A percentile compares a stretch with the other conserved stretches of the same genome.
These are phyloP conservation scores for Podospora anserina DNA, from an alignment of 495 filamentous ascomycete genomes.

Conservation along the genomic window DNA sequence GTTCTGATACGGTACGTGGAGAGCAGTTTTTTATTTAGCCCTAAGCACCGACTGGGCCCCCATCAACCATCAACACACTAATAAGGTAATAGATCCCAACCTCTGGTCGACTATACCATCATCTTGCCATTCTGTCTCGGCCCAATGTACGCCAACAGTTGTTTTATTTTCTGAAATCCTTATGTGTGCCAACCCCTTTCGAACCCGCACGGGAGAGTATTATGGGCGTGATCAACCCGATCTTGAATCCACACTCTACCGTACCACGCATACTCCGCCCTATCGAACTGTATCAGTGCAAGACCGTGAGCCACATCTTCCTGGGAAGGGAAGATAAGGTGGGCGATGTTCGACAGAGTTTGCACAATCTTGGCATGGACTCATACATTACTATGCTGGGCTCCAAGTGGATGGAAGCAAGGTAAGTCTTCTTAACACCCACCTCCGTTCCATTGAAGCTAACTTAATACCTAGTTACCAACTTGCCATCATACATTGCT, in stretches of 20 bases:
- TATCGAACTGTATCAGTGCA: too few species aligned
- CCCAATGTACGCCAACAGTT: slow-evolving; percentile 72
- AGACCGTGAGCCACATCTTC: slow-evolving; percentile 32
- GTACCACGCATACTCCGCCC: too few species aligned
- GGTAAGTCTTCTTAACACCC: too few species aligned
- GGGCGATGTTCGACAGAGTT: slow-evolving; percentile 47
- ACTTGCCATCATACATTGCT: slow-evolving; percentile 47
- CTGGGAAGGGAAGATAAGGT: slow-evolving; percentile 32
- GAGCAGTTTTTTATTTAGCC: too few species aligned
- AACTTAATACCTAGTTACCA: slow-evolving; percentile 68
- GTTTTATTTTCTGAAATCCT: slow-evolving; percentile 61
- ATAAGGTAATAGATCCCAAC: slow-evolving; percentile 46
- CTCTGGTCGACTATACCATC: slow-evolving; percentile 76
- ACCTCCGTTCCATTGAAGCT: slow-evolving; percentile 51
- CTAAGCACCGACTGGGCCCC: too few species aligned
- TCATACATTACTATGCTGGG: too few species aligned
- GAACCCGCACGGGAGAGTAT: slow-evolving; percentile 64
- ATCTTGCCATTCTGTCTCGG: slow-evolving; percentile 77
- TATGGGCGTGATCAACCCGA: slow-evolving; percentile 64
- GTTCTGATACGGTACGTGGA: slow-evolving; percentile 51
- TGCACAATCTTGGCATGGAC: slow-evolving; percentile 56
- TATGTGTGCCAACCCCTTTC: slow-evolving; percentile 54
- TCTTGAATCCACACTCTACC: slow-evolving; percentile 34
- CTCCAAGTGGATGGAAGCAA: too few species aligned
- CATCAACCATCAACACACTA: too few species aligned